Percentiles rank a stretch among this genome's conserved stretches.
These are phyloP conservation scores for Cyberlindnera misumaiensis DNA, from an alignment of 805 yeast species.

Conservation along the genomic window DNA sequence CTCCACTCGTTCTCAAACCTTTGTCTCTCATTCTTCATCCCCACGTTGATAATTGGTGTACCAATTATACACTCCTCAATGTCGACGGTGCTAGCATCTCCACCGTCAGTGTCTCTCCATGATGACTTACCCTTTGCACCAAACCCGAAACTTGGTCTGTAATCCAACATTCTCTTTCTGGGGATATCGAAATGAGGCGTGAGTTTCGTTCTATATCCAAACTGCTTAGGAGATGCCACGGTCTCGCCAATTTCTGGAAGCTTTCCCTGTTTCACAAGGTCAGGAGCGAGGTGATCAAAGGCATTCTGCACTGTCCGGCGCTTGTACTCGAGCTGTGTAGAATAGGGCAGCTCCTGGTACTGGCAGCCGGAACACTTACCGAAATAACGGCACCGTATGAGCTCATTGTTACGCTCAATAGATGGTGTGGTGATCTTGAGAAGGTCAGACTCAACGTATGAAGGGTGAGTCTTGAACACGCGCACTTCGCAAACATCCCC, in stretches of 20 bases:
- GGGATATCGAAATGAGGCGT: constrained; percentile 94
- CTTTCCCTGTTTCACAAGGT: constrained; percentile 31
- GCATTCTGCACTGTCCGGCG: constrained; percentile 75
- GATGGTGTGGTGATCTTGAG: constrained; percentile 42
- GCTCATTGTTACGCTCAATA: constrained; percentile 40
- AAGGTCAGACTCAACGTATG: constrained; percentile 69
- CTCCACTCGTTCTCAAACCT: constrained; percentile 41
- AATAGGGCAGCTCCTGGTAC: constrained; percentile 72
- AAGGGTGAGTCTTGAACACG: constrained; percentile 73
- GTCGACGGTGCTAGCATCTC: constrained; percentile 64
- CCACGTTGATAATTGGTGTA: constrained; percentile 68
- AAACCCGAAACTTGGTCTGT: constrained; percentile 77
- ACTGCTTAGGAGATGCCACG: constrained; percentile 69
- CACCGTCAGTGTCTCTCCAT: constrained; percentile 55
- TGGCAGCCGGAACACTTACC: constrained; percentile 95
- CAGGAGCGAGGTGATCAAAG: constrained; percentile 67
- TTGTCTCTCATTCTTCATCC: constrained; percentile 62
- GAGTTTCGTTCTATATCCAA: constrained; percentile 79
- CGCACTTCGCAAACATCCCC: constrained; percentile 71
- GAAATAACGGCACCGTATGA: constrained; percentile 75
- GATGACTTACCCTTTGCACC: constrained; percentile 76
- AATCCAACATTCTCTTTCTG: constrained; percentile 34
- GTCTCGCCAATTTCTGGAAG: constrained; percentile 62
- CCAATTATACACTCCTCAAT: constrained; percentile 94
- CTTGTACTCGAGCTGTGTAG: constrained; percentile 66